Evolutionary conservation across 2,329 filamentous ascomycete species (phyloP).

Genomic region (Aureobasidium mangrovei): DNA sequence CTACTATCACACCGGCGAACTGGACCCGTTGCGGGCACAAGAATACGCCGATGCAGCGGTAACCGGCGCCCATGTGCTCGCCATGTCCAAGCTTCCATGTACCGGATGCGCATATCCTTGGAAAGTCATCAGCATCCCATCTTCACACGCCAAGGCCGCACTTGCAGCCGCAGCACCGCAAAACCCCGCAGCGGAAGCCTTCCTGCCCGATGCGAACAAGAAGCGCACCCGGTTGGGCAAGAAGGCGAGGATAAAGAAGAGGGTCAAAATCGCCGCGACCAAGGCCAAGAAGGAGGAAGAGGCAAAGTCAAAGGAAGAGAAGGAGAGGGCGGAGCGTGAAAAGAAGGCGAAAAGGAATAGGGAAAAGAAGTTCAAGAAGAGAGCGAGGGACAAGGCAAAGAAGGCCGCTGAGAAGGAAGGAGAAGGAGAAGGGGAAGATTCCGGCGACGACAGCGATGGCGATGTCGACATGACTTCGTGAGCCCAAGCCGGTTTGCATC

Average conservation of each 20-base stretch:
- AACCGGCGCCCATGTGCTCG: slow-evolving; percentile 18
- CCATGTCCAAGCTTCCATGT: slow-evolving; percentile 15
- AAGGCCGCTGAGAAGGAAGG: slow-evolving; percentile 19
- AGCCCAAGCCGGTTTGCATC: neutral
- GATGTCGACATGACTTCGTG: slow-evolving; percentile 6
- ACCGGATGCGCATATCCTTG: slow-evolving; percentile 21
- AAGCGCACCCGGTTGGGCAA: slow-evolving; percentile 26
- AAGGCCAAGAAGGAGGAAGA: slow-evolving; percentile 20
- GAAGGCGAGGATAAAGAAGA: slow-evolving; percentile 23
- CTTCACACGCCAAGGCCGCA: slow-evolving; percentile 12
- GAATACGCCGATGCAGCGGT: slow-evolving; percentile 17
- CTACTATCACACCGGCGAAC: slow-evolving; percentile 19
- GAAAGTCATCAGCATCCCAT: slow-evolving; percentile 20
- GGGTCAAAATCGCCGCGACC: slow-evolving; percentile 18
- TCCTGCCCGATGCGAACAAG: slow-evolving; percentile 7
- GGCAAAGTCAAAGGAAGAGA: slow-evolving; percentile 21
- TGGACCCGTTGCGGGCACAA: slow-evolving; percentile 2
- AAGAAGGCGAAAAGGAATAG: slow-evolving; percentile 27
- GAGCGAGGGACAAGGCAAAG: slow-evolving; percentile 27
- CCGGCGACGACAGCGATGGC: neutral
- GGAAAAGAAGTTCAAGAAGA: slow-evolving; percentile 30
- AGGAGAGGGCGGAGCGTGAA: slow-evolving; percentile 24
- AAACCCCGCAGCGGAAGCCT: neutral
- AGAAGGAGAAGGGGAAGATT: neutral
- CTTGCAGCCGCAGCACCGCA: neutral